These are phyloP conservation scores for Apodospora peruviana DNA, from an alignment of 495 filamentous ascomycete species.

Conservation along the genomic window DNA sequence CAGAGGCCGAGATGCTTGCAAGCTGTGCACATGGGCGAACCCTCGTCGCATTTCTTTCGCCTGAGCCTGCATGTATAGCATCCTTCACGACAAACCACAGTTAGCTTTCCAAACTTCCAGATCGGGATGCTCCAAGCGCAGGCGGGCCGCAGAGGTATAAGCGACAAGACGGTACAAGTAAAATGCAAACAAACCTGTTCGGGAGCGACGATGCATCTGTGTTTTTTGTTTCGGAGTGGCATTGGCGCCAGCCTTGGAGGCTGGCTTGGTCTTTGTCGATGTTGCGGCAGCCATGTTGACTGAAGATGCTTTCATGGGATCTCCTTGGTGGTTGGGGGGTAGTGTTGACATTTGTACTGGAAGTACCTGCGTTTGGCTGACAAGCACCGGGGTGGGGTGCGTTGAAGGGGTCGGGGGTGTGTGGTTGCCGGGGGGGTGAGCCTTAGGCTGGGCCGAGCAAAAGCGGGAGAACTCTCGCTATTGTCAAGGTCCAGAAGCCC, in stretches of 20 bases:
- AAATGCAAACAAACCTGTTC: conserved; percentile 66
- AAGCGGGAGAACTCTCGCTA: conserved; percentile 36
- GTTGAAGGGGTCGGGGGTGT: conserved; percentile 23
- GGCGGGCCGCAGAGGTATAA: conserved; percentile 1
- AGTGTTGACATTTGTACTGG: conserved; percentile 56
- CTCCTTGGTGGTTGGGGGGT: conserved; percentile 50
- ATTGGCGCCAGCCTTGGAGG: conserved; percentile 45
- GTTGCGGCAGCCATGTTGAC: conserved; percentile 51
- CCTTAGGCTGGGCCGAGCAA: conserved; percentile 39
- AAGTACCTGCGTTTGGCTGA: conserved; percentile 39
- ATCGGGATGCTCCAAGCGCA: not conserved
- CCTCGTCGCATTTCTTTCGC: conserved; percentile 97
- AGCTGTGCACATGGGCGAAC: conserved; percentile 75
- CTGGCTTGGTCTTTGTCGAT: conserved; percentile 48
- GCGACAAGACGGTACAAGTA: conserved; percentile 4
- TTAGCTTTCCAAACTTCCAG: conserved; percentile 17
- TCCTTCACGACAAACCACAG: conserved; percentile 48
- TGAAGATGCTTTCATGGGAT: conserved; percentile 46
- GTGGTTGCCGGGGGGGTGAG: conserved; percentile 19
- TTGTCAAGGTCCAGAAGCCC: conserved; percentile 34
- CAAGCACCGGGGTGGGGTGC: conserved; percentile 31
- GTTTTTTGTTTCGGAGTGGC: conserved; percentile 55
- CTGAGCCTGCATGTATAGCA: conserved; percentile 96
- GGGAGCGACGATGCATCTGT: conserved; percentile 88
- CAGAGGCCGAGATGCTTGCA: conserved; percentile 80